Evolutionary conservation across 2,329 filamentous ascomycete genomes (phyloP).

Genomic region (Epichloe typhina): DNA sequence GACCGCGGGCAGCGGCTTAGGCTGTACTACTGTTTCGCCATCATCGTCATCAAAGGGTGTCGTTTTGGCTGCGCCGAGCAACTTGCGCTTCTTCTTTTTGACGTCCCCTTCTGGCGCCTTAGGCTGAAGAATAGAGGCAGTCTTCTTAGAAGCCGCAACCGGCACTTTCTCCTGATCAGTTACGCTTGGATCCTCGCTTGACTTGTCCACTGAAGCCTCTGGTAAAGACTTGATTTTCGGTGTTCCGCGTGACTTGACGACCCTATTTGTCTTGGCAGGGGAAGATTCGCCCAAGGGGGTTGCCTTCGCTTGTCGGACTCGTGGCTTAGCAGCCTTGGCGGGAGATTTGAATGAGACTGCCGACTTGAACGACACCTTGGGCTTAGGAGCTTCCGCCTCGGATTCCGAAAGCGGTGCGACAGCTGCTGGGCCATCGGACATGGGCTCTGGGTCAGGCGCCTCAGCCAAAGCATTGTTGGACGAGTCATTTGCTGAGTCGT

Average conservation of each 20-base stretch:
- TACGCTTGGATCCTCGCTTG: conserved; percentile 23
- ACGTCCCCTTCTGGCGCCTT: conserved; percentile 22
- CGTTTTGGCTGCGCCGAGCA: conserved; percentile 47
- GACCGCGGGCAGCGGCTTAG: background rate
- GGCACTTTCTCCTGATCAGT: conserved; percentile 19
- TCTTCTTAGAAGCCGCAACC: conserved; percentile 5
- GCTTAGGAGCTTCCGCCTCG: conserved; percentile 14
- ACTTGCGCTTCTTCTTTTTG: conserved; percentile 62
- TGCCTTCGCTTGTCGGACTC: conserved; percentile 31
- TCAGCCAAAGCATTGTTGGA: conserved; percentile 11
- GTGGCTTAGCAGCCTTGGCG: conserved; percentile 20
- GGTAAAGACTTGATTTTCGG: conserved; percentile 3
- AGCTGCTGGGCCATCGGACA: background rate
- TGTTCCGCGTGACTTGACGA: conserved; percentile 3
- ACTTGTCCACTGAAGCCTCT: conserved; percentile 21
- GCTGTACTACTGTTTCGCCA: conserved; percentile 25
- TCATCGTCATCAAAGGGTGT: conserved; percentile 60
- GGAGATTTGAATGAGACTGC: conserved; percentile 4
- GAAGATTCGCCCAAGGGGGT: conserved; percentile 32
- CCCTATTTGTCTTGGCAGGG: conserved; percentile 31
- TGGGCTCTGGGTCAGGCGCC: conserved; percentile 19
- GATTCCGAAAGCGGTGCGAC: conserved; percentile 6
- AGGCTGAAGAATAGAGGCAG: conserved; percentile 6
- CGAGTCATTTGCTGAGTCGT: conserved; percentile 19
- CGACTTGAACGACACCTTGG: conserved; percentile 7